These are phyloP conservation scores for Escovopsis weberi DNA, from an alignment of 2,329 filamentous ascomycete species.

Conservation along the genomic window DNA sequence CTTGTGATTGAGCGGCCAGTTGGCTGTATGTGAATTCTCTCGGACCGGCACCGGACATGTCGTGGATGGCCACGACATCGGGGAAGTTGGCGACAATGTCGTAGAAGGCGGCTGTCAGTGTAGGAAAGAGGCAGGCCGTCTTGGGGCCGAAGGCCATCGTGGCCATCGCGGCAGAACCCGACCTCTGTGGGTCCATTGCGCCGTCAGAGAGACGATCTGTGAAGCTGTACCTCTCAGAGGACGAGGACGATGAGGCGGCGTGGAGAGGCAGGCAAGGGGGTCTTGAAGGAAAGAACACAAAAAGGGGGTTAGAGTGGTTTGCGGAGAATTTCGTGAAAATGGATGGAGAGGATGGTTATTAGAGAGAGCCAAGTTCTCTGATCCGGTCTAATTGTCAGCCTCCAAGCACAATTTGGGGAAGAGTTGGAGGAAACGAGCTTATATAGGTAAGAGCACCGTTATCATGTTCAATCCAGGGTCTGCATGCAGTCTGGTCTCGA, in stretches of 20 bases:
- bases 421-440: slow-evolving; percentile 1
- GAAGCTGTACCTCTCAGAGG: not conserved
- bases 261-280: not conserved
- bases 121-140: slow-evolving; percentile 20
- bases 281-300: not conserved
- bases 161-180: not conserved
- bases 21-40: slow-evolving; percentile 29
- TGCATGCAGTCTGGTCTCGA: too few relatives aligned
- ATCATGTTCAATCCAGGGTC: too few relatives aligned
- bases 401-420: not conserved
- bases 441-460: slow-evolving; percentile 1
- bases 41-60: slow-evolving; percentile 15
- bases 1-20: slow-evolving; percentile 27
- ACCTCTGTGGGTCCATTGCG: slow-evolving; percentile 9
- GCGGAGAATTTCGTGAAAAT: too few relatives aligned
- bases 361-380: not conserved
- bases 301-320: not conserved
- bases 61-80: slow-evolving; percentile 23
- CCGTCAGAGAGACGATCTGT: not conserved
- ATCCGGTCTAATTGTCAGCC: not conserved
- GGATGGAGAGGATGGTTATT: too few relatives aligned
- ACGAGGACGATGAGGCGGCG: not conserved
- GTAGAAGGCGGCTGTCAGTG: slow-evolving; percentile 24
- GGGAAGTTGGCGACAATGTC: slow-evolving; percentile 23
- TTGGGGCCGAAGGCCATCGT: slow-evolving; percentile 4